These are phyloP conservation scores for Ampelocalamus luodianensis DNA, from an alignment of 176 grass and related monocot species.

Conservation along the genomic window DNA sequence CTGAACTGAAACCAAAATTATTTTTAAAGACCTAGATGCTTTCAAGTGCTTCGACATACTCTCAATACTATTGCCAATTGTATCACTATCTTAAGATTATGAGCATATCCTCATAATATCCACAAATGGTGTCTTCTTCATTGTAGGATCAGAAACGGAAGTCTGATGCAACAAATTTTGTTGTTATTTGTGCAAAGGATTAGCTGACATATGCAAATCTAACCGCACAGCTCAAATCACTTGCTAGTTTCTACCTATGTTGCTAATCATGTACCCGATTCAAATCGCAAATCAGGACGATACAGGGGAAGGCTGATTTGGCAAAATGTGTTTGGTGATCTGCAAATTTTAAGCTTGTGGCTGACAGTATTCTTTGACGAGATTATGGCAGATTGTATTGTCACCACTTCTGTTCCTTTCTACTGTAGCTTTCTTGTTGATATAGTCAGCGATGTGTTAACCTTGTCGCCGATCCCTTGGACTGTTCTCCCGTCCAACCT, in stretches of 20 bases:
- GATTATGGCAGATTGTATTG: background rate
- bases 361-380: background rate
- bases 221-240: background rate
- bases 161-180: background rate
- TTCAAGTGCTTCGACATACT: no score
- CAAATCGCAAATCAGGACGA: background rate
- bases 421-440: background rate
- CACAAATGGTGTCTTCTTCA: no score
- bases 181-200: background rate
- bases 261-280: background rate
- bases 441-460: background rate
- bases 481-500: background rate
- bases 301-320: background rate
- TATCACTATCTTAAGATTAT: no score
- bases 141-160: background rate
- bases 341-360: background rate
- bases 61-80: no score
- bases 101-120: no score
- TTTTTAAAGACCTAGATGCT: no score
- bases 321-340: slow-evolving; percentile 1
- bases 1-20: no score
- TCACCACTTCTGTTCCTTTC: background rate
- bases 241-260: slow-evolving; percentile 2
- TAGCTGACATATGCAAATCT: slow-evolving; percentile 7
- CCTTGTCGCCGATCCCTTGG: slow-evolving; percentile 3